Percentiles rank a stretch among this genome's conserved stretches.
phyloP scores from a whole-genome alignment of 345 rosid genomes.

The Bruguiera gymnorhiza region DNA sequence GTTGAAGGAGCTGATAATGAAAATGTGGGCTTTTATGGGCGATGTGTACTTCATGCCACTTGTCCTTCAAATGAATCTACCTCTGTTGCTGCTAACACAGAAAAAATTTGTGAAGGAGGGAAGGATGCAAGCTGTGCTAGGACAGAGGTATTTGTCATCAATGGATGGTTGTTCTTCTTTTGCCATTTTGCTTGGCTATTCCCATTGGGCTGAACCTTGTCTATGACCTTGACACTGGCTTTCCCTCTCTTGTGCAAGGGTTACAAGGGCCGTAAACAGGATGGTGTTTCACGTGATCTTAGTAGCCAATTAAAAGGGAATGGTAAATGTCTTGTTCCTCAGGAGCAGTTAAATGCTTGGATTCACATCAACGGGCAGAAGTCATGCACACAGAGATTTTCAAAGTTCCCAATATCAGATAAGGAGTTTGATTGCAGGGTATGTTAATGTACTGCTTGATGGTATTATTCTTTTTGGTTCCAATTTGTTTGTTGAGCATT shows the following conservation, averaged over 20 bases:
- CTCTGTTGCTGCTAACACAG: constrained; percentile 11
- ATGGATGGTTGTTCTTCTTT: background rate
- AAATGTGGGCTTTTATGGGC: constrained; percentile 48
- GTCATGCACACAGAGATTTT: constrained; percentile 28
- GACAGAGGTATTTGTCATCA: constrained; percentile 40
- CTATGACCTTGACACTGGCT: background rate
- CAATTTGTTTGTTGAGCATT: too few relatives aligned
- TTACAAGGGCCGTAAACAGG: constrained; percentile 50
- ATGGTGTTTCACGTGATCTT: constrained; percentile 39
- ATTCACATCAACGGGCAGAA: constrained; percentile 53
- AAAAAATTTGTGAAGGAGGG: constrained; percentile 19
- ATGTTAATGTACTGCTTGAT: constrained; percentile 10
- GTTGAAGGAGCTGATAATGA: constrained; percentile 44
- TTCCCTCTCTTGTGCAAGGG: constrained; percentile 27
- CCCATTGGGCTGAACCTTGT: background rate
- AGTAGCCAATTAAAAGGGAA: constrained; percentile 31
- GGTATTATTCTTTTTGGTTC: background rate
- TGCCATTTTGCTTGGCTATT: background rate
- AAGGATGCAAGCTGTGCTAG: constrained; percentile 42
- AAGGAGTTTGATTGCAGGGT: constrained; percentile 46
- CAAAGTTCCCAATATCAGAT: constrained; percentile 30
- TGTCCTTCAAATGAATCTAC: constrained; percentile 18
- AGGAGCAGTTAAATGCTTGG: constrained; percentile 62
- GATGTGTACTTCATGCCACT: constrained; percentile 41
- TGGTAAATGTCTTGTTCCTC: constrained; percentile 44